Evolutionary conservation across 108 stramenopile genomes (phyloP).

Genomic region (Hondaea fermentalgiana): DNA sequence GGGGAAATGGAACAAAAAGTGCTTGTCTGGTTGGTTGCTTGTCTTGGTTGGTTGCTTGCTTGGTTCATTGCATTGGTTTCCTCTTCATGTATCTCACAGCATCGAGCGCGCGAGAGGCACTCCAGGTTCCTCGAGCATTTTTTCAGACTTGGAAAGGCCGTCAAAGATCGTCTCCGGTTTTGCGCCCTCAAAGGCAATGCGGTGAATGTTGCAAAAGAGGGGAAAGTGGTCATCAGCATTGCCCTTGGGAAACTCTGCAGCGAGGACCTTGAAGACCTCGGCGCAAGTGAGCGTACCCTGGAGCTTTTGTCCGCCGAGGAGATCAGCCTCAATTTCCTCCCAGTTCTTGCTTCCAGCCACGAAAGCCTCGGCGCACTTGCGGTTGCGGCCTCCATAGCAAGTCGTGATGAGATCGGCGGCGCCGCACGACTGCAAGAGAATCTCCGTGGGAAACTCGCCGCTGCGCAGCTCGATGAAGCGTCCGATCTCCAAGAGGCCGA

Average conservation of each 20-base stretch:
- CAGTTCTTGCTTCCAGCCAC: conserved; percentile 31
- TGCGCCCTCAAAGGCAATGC: conserved; percentile 64
- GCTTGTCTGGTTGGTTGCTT: too few species aligned
- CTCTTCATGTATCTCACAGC: too few species aligned
- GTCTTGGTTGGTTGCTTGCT: too few species aligned
- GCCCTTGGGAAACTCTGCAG: conserved; percentile 30
- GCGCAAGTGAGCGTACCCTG: conserved; percentile 75
- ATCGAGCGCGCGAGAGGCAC: background rate
- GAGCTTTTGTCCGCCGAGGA: conserved; percentile 82
- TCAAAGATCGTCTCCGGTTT: conserved; percentile 54
- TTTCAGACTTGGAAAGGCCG: conserved; percentile 38
- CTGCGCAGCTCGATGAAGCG: conserved; percentile 76
- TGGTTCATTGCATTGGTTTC: too few species aligned
- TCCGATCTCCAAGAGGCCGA: conserved; percentile 78
- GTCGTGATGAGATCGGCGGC: conserved; percentile 94
- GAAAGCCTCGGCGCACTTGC: conserved; percentile 84
- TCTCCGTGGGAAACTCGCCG: conserved; percentile 48
- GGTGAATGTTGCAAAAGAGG: conserved; percentile 69
- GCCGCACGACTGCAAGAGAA: conserved; percentile 85
- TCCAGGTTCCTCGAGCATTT: background rate
- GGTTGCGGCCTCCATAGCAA: conserved; percentile 89
- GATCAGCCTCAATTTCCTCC: conserved; percentile 60
- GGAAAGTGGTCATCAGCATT: conserved; percentile 59
- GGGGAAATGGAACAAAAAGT: too few species aligned
- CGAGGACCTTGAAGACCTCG: conserved; percentile 68